Conservation (phyloP, 2,329 filamentous ascomycete species). For the Coniochaeta sp. region DNA sequence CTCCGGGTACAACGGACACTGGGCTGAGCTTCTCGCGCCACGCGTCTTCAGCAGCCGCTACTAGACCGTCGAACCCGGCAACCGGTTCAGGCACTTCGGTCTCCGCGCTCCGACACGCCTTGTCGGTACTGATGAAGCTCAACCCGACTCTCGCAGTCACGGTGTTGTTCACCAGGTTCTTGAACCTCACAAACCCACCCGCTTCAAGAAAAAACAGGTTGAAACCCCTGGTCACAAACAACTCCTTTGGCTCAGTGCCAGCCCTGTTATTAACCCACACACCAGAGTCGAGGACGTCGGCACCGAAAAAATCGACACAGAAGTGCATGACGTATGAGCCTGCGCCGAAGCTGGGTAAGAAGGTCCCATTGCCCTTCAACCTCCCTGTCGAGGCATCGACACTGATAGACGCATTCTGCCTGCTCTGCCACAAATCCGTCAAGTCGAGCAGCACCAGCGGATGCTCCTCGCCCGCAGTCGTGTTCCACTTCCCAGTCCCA, state of each 20-base stretch:
- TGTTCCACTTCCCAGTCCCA: slow-evolving; percentile 7
- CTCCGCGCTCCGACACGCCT: slow-evolving; percentile 56
- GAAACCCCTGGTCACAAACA: slow-evolving; percentile 30
- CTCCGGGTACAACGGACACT: slow-evolving; percentile 38
- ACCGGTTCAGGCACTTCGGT: slow-evolving; percentile 51
- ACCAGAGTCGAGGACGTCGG: slow-evolving; percentile 22
- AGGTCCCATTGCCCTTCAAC: slow-evolving; percentile 49
- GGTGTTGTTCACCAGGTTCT: slow-evolving; percentile 31
- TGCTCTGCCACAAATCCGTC: slow-evolving; percentile 48
- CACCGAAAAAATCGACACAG: slow-evolving; percentile 51
- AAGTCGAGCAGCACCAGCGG: slow-evolving; percentile 53
- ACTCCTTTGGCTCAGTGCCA: slow-evolving; percentile 26
- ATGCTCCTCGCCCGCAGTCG: slow-evolving; percentile 11
- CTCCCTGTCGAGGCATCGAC: slow-evolving; percentile 43
- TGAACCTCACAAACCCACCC: slow-evolving; percentile 51
- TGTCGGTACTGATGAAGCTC: slow-evolving; percentile 53
- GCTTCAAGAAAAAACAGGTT: slow-evolving; percentile 33
- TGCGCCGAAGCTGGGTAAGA: slow-evolving; percentile 53
- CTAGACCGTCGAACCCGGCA: slow-evolving; percentile 47
- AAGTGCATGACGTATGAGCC: slow-evolving; percentile 51
- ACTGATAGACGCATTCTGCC: slow-evolving; percentile 38
- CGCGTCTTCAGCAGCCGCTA: slow-evolving; percentile 37
- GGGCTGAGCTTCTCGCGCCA: slow-evolving; percentile 51
- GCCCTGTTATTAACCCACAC: slow-evolving; percentile 32
- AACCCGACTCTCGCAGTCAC: slow-evolving; percentile 55